Base-by-base conservation (phyloP, 2,329 filamentous ascomycete genomes). In the Microcyclospora pomicola region DNA sequence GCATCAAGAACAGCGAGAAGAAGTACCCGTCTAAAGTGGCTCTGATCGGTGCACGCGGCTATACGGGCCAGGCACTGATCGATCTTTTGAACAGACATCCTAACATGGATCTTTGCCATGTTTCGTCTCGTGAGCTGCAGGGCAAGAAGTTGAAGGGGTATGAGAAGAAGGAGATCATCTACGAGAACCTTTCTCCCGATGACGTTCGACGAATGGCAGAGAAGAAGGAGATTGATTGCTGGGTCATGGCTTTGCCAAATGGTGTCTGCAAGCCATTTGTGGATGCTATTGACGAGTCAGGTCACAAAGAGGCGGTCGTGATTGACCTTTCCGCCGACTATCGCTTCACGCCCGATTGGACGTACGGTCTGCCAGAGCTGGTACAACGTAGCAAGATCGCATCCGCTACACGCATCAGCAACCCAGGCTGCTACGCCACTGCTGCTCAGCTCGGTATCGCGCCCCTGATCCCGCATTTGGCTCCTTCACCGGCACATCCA, bases 271-370 rank as follows among this genome's bases (percentile, higher is more conserved):
- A 86, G 65, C 87, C 91, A 0, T 98, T 81, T 50, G 81, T 96
- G 9, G 84, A 96, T 46, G 88, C 88, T 6, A 75, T 96, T 37
- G 75, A 87, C 50, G 72, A 80, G 53, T 75, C 72, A 27, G 75
- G 75, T 41, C 72, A 75, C 55, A 66, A 66, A 36, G 58, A 65
- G 52, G 86, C 82, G 50, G 68, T 96, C 31, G 82, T 96, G 49
- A 72, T 98, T 33, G 91, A 98, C 59, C 73, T 98, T 28, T 94
- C 86, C n/a, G 91, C 91, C 42, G 91, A 98, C 64, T 92, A 94
- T 63, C 79, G 88, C 36, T 96, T 95, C 59, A 81, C 93, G 55
- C 65, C 70, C 40, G 69, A 71, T 15, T 93, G 86, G 87, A 84
- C 82, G 0, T 96, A 95, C 55, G 85, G 84, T 49, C 77, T 95